These are phyloP conservation scores for Cadophora sp. DNA, from an alignment of 2,329 filamentous ascomycete genomes.

Conservation along the genomic window DNA sequence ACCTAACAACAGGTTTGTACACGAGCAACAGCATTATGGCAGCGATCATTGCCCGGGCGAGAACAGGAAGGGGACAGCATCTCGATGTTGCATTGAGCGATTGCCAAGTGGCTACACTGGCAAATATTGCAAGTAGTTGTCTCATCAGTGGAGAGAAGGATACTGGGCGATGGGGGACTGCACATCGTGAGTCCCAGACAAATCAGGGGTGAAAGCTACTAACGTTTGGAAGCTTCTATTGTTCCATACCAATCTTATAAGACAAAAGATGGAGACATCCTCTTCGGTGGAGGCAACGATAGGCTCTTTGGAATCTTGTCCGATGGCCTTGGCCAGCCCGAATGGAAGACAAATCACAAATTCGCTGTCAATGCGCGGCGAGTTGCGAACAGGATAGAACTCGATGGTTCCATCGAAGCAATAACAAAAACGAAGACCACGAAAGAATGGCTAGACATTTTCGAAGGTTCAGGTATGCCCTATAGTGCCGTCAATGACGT, in stretches of 20 bases:
- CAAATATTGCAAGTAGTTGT: conserved; percentile 94
- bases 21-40: conserved; percentile 97
- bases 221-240: conserved; percentile 73
- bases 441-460: conserved; percentile 81
- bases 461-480: conserved; percentile 92
- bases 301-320: conserved; percentile 71
- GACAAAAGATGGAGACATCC: conserved; percentile 72
- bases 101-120: conserved; percentile 90
- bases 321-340: conserved; percentile 60
- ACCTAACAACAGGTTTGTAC: conserved; percentile 93
- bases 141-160: conserved; percentile 89
- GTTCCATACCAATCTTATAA: conserved; percentile 91
- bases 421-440: conserved; percentile 81
- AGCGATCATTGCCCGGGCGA: conserved; percentile 77
- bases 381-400: conserved; percentile 73
- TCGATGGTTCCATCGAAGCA: conserved; percentile 81
- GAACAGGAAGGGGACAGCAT: conserved; percentile 84
- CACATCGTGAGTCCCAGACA: conserved; percentile 73
- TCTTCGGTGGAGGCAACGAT: conserved; percentile 77
- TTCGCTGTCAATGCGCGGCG: conserved; percentile 68
- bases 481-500: conserved; percentile 96
- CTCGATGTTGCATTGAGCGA: conserved; percentile 92
- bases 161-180: conserved; percentile 91
- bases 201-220: background rate
- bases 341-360: conserved; percentile 65